Base-by-base conservation (phyloP, 2,329 filamentous ascomycete genomes). In the Sporothrix euskadiensis region DNA sequence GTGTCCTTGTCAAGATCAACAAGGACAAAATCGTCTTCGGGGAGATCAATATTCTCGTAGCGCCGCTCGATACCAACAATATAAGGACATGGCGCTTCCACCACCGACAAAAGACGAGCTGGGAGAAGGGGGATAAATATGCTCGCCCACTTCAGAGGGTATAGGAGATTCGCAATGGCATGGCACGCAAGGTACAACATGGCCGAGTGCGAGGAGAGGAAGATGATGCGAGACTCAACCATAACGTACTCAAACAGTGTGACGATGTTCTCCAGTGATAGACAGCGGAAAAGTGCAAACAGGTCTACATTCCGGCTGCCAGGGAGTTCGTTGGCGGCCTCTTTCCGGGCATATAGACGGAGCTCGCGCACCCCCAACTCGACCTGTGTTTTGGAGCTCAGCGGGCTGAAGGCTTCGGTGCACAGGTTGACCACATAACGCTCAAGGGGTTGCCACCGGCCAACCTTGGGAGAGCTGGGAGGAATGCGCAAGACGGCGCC, bases 401-500 rank as follows among this genome's bases (percentile, higher is more conserved):
- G 89, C 1, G 96, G 96, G 79, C 92, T 95, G 79, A 97, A 92
- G 1, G 96, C 96, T 82, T 98, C 95, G 10, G 94, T 94, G 83
- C 96, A 99, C 47, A 99, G 86, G 81, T 98, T 98, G 83, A 98
- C 91, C 47, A 99, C 94, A 81, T 98, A 99, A 79, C 94, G 91
- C 84, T 99, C 96, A 74, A 99, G 84, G 16, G 96, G 96, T 81
- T 98, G 95, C 96, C 96, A 99, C 80, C 94, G 90, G 61, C 96
- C 96, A 76, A 97, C 90, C 78, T 90, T 93, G 14, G 96, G 94
- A 5, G 95, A 98, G 81, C 92, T 97, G 10, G 93, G 86, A 7
- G 96, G 94, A 8, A 99, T 90, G 73, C 94, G 88, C 77, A 96
- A 83, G 41, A 99, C 86, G 16, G 87, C 90, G 26, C 95, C 94